These are phyloP conservation scores for Mortierella sp. DNA, from an alignment of 371 early-diverging fungal genomes.

Conservation along the genomic window DNA sequence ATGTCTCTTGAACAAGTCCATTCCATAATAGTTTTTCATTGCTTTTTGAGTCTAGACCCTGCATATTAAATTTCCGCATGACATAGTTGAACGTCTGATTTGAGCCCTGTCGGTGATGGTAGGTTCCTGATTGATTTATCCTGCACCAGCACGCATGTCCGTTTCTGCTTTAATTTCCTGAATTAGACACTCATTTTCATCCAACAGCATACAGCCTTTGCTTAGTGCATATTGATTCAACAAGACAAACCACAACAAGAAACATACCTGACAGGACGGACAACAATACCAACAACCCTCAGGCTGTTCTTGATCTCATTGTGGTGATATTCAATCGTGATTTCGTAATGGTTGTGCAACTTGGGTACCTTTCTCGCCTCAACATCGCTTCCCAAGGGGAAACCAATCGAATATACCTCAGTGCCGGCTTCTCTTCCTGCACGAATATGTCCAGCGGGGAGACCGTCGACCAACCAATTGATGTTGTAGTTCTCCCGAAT, in stretches of 20 bases:
- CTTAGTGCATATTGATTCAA: not conserved
- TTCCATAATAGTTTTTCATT: not conserved
- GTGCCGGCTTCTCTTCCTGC: slow-evolving; percentile 71
- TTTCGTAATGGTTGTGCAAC: slow-evolving; percentile 93
- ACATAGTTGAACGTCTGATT: no score
- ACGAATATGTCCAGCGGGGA: slow-evolving; percentile 87
- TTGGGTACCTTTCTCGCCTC: slow-evolving; percentile 27
- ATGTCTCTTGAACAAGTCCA: not conserved
- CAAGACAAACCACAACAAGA: not conserved
- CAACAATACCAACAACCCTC: slow-evolving; percentile 93
- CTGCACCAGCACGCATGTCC: not conserved
- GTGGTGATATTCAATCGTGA: slow-evolving; percentile 86
- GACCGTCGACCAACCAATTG: slow-evolving; percentile 94
- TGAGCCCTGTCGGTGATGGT: no score
- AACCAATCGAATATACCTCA: slow-evolving; percentile 85
- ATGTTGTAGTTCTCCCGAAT: slow-evolving; percentile 87
- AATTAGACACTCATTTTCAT: not conserved
- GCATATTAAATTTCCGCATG: not conserved
- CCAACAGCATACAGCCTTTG: not conserved
- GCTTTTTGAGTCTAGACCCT: not conserved
- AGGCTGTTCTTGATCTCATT: slow-evolving; percentile 68
- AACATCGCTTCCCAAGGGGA: slow-evolving; percentile 72
- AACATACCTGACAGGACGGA: slow-evolving; percentile 75
- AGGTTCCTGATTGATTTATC: not conserved
- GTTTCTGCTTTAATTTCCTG: not conserved